These are phyloP conservation scores for Pulveroboletus sp. DNA, from an alignment of 768 basidiomycete genomes.

Conservation along the genomic window DNA sequence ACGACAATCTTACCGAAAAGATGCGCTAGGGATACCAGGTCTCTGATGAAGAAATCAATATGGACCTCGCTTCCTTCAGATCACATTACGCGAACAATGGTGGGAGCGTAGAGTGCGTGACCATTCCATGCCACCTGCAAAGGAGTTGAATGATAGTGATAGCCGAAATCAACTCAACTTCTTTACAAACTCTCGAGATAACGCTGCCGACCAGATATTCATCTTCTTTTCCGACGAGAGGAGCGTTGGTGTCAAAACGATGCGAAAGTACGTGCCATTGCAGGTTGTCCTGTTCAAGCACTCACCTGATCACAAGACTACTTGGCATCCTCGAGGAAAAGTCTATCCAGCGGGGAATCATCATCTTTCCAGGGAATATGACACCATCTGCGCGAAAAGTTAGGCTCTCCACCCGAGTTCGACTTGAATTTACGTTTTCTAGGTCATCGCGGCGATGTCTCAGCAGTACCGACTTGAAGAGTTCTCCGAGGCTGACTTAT, in stretches of 20 bases:
- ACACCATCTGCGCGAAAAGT: conserved; percentile 96
- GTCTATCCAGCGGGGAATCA: conserved; percentile 84
- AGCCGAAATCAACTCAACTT: conserved; percentile 91
- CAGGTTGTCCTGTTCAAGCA: neutral
- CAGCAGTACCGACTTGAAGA: conserved; percentile 87
- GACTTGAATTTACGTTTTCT: conserved; percentile 1
- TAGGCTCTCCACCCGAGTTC: neutral
- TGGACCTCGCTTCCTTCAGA: conserved; percentile 81
- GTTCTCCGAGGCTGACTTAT: conserved; percentile 92
- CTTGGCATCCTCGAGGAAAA: conserved; percentile 90
- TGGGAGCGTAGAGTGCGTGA: conserved; percentile 82
- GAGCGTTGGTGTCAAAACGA: conserved; percentile 95
- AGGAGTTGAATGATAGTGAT: conserved; percentile 12
- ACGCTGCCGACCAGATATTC: conserved; percentile 79
- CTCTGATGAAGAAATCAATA: conserved; percentile 89
- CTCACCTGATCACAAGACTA: conserved; percentile 51
- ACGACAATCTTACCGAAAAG: conserved; percentile 15
- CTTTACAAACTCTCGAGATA: conserved; percentile 71
- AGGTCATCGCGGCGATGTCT: conserved; percentile 94
- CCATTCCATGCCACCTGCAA: neutral
- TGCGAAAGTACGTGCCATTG: conserved; percentile 75
- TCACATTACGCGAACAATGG: conserved; percentile 65
- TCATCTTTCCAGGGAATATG: conserved; percentile 95
- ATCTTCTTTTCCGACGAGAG: conserved; percentile 95
- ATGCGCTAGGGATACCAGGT: conserved; percentile 81